Percentiles rank a stretch among this genome's conserved stretches.
phyloP scores from a whole-genome alignment of 495 filamentous ascomycete species.

The Rhypophila decipiens region DNA sequence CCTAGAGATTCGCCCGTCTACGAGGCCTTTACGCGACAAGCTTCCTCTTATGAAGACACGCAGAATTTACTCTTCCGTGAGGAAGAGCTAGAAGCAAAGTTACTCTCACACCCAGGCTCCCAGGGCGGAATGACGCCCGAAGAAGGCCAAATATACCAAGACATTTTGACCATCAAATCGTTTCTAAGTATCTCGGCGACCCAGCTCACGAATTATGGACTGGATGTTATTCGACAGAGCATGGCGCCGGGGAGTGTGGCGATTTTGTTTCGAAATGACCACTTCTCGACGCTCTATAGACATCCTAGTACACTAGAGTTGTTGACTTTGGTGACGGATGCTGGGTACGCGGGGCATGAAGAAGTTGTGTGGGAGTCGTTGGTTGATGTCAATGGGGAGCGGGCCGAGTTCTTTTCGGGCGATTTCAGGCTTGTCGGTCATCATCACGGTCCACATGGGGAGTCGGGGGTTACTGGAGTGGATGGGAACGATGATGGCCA shows the following conservation, averaged over 20 bases:
- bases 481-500: slow-evolving; percentile 11
- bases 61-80: slow-evolving; percentile 82
- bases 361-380: slow-evolving; percentile 96
- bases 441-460: slow-evolving; percentile 9
- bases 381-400: slow-evolving; percentile 78
- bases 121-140: slow-evolving; percentile 52
- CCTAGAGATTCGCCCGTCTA: slow-evolving; percentile 54
- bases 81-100: slow-evolving; percentile 78
- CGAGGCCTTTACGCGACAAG: slow-evolving; percentile 61
- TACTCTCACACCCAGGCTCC: slow-evolving; percentile 44
- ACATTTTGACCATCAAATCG: slow-evolving; percentile 72
- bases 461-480: background rate
- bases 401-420: slow-evolving; percentile 77
- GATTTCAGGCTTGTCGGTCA: slow-evolving; percentile 79
- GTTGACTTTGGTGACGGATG: slow-evolving; percentile 81
- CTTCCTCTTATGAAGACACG: slow-evolving; percentile 80
- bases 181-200: slow-evolving; percentile 76
- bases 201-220: slow-evolving; percentile 76
- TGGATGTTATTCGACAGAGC: slow-evolving; percentile 59
- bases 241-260: slow-evolving; percentile 69
- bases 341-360: slow-evolving; percentile 78
- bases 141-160: slow-evolving; percentile 65
- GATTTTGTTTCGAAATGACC: slow-evolving; percentile 93
- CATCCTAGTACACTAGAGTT: slow-evolving; percentile 65
- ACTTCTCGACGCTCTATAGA: slow-evolving; percentile 88